Evolutionary conservation across 169 alveolate genomes (phyloP).

Genomic region (Plasmodium reichenowi): DNA sequence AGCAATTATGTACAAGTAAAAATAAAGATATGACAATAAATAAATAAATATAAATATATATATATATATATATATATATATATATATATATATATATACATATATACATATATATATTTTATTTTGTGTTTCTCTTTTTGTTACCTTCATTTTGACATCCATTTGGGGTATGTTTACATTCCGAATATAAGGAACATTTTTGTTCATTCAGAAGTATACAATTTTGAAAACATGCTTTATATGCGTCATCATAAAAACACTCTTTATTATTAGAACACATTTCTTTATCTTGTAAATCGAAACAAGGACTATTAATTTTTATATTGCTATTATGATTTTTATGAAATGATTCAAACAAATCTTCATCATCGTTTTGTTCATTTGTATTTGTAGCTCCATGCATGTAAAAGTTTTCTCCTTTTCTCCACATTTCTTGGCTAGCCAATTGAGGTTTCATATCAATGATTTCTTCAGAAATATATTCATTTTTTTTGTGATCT

Average conservation of each 20-base stretch:
- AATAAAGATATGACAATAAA: neutral
- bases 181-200: conserved; percentile 28
- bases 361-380: conserved; percentile 54
- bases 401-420: conserved; percentile 39
- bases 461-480: neutral
- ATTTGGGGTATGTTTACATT: conserved; percentile 25
- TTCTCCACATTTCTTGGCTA: conserved; percentile 22
- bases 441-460: conserved; percentile 5
- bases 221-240: conserved; percentile 45
- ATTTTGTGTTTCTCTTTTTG: too few species aligned
- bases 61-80: neutral
- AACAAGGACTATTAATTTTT: conserved; percentile 54
- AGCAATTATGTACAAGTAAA: neutral
- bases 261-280: conserved; percentile 10
- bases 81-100: neutral
- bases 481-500: neutral
- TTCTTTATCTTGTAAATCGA: conserved; percentile 1
- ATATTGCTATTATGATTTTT: conserved; percentile 9
- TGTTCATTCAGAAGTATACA: conserved; percentile 23
- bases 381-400: conserved; percentile 38
- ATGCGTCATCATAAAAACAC: conserved; percentile 47
- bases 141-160: conserved; percentile 67
- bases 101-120: neutral
- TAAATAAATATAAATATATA: neutral
- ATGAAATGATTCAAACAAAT: conserved; percentile 47